These are phyloP conservation scores for Candida ficus DNA, from an alignment of 805 yeast species.

Conservation along the genomic window DNA sequence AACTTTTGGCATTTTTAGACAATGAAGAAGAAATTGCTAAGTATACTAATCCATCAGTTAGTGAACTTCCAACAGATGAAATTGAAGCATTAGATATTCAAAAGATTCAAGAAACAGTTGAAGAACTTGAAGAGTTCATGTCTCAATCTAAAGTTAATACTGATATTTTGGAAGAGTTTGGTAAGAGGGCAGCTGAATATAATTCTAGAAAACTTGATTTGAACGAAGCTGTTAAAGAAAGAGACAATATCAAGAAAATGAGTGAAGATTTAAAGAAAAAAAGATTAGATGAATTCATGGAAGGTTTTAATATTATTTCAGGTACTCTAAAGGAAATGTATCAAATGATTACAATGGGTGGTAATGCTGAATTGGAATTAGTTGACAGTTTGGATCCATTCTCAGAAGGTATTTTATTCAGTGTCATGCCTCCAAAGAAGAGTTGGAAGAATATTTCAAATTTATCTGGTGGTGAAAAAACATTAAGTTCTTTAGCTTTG, in stretches of 20 bases:
- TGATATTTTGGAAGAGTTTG: conserved; percentile 74
- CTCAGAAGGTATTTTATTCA: conserved; percentile 91
- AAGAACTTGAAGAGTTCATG: conserved; percentile 48
- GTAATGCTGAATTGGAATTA: conserved; percentile 94
- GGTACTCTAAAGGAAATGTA: conserved; percentile 92
- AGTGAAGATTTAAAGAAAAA: conserved; percentile 68
- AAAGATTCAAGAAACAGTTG: conserved; percentile 45
- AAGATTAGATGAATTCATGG: conserved; percentile 86
- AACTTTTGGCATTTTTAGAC: conserved; percentile 19
- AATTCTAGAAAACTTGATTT: conserved; percentile 58
- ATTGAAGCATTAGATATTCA: conserved; percentile 43
- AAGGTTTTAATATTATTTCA: conserved; percentile 84
- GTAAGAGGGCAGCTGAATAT: conserved; percentile 59
- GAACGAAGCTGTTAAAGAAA: conserved; percentile 56
- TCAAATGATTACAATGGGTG: conserved; percentile 98
- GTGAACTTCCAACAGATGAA: conserved; percentile 46
- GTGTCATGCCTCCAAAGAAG: conserved; percentile 99
- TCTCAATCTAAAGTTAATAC: conserved; percentile 59
- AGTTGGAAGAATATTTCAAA: conserved; percentile 96
- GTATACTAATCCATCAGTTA: conserved; percentile 27
- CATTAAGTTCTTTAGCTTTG: conserved; percentile 87
- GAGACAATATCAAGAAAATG: conserved; percentile 58
- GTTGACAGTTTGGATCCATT: conserved; percentile 98
- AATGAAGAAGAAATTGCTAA: conserved; percentile 27
- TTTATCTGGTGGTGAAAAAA: conserved; percentile 96